phyloP scores from a whole-genome alignment of 2,329 filamentous ascomycete genomes.

The Xylaria sp. region DNA sequence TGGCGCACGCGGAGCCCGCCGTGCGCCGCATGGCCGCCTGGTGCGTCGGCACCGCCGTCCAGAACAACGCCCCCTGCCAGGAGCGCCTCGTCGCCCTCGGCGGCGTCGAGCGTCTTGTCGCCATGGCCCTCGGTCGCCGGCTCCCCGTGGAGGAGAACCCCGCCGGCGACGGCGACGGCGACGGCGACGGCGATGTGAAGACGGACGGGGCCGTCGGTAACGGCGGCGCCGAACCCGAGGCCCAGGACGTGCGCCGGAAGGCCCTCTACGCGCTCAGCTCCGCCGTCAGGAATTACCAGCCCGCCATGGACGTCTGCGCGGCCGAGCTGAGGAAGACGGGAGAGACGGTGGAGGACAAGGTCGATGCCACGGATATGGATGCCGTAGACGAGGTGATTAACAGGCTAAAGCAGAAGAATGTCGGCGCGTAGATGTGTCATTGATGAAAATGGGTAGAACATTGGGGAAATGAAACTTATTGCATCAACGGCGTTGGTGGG shows the following conservation, averaged over 20 bases:
- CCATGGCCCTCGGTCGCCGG: constrained; percentile 51
- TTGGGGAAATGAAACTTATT: constrained; percentile 5
- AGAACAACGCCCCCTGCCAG: constrained; percentile 90
- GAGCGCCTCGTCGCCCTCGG: constrained; percentile 67
- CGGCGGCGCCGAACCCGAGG: constrained; percentile 59
- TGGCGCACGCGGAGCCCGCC: constrained; percentile 70
- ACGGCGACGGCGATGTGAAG: constrained; percentile 11
- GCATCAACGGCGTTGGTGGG: constrained; percentile 25
- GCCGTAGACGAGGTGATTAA: constrained; percentile 76
- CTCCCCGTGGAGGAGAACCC: constrained; percentile 18
- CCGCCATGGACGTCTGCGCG: constrained; percentile 71
- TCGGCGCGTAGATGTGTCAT: constrained; percentile 31
- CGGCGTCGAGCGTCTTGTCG: constrained; percentile 71
- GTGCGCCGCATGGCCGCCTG: constrained; percentile 87
- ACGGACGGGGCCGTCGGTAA: constrained; percentile 7
- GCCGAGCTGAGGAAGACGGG: constrained; percentile 61
- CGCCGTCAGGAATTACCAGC: constrained; percentile 86
- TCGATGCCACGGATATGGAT: constrained; percentile 89
- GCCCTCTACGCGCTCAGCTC: constrained; percentile 88
- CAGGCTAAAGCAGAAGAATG: constrained; percentile 60
- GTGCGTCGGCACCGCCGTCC: constrained; percentile 91
- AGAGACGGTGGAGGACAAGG: constrained; percentile 55
- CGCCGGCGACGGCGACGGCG: too few species aligned
- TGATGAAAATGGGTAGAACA: neutral
- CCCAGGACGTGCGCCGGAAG: constrained; percentile 74